Conservation (phyloP, 1,284 basidiomycete genomes). For the Polyporus tsugae region DNA sequence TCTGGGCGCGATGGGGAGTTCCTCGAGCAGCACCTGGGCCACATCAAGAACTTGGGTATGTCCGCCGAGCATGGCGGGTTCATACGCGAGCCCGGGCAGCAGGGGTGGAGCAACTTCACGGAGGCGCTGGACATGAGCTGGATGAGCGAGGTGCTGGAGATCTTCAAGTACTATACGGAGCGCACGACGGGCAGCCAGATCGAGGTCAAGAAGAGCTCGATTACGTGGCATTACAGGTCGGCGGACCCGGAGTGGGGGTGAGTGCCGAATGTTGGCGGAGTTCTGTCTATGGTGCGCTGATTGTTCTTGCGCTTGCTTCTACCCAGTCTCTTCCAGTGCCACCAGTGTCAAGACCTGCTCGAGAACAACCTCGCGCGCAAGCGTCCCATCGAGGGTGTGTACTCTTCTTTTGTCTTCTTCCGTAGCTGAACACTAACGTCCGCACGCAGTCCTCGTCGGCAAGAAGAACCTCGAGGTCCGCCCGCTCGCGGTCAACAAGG, state of each 20-base stretch:
- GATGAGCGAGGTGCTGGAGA: slow-evolving; percentile 95
- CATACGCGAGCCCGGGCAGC: slow-evolving; percentile 75
- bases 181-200: slow-evolving; percentile 95
- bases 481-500: slow-evolving; percentile 96
- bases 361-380: slow-evolving; percentile 93
- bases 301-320: slow-evolving; percentile 26
- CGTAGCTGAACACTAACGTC: too few relatives aligned
- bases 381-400: slow-evolving; percentile 82
- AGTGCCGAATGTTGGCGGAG: slow-evolving; percentile 40
- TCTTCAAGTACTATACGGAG: slow-evolving; percentile 96
- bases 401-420: too few relatives aligned
- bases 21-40: slow-evolving; percentile 91
- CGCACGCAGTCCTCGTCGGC: slow-evolving; percentile 79
- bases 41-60: slow-evolving; percentile 86
- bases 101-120: slow-evolving; percentile 90
- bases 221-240: slow-evolving; percentile 98
- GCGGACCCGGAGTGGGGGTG: slow-evolving; percentile 96
- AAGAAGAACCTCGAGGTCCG: slow-evolving; percentile 99
- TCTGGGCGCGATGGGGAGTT: slow-evolving; percentile 96
- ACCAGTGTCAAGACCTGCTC: slow-evolving; percentile 95
- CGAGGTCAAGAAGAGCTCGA: slow-evolving; percentile 95
- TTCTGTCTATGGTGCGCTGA: slow-evolving; percentile 15
- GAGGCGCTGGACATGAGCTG: slow-evolving; percentile 95
- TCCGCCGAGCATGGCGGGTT: slow-evolving; percentile 98
- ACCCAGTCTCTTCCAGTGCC: slow-evolving; percentile 89